These are phyloP conservation scores for Cercospora beticola DNA, from an alignment of 2,329 filamentous ascomycete species.

Conservation along the genomic window DNA sequence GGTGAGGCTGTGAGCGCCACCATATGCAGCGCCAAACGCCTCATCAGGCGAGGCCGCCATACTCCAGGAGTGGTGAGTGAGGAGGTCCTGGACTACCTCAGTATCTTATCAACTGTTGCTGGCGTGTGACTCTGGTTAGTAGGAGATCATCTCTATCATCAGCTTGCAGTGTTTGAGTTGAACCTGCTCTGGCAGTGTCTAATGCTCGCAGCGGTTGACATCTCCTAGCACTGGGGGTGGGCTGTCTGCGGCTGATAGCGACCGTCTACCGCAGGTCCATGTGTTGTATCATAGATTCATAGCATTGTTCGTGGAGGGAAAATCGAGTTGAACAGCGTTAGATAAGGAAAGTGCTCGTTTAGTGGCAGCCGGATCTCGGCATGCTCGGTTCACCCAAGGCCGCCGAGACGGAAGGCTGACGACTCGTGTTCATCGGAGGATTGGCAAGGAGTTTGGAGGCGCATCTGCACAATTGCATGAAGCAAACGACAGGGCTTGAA, in stretches of 20 bases:
- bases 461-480: background rate
- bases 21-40: background rate
- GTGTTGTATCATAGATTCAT: background rate
- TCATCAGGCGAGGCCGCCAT: background rate
- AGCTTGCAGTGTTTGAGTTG: background rate
- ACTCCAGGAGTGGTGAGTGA: background rate
- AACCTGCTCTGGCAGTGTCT: background rate
- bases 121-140: background rate
- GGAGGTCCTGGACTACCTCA: background rate
- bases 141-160: background rate
- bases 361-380: background rate
- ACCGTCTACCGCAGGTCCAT: background rate
- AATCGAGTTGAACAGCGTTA: background rate
- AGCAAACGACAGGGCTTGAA: background rate
- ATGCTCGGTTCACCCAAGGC: slow-evolving; percentile 1
- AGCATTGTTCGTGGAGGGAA: background rate
- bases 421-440: slow-evolving; percentile 6
- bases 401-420: slow-evolving; percentile 3
- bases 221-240: background rate
- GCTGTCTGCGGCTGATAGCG: background rate
- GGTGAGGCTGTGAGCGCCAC: background rate
- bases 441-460: slow-evolving; percentile 4
- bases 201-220: background rate
- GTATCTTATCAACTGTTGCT: background rate
- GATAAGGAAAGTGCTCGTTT: background rate